phyloP scores from a whole-genome alignment of 352 stramenopile species.

The Phytopythium cucurbitacearum region DNA sequence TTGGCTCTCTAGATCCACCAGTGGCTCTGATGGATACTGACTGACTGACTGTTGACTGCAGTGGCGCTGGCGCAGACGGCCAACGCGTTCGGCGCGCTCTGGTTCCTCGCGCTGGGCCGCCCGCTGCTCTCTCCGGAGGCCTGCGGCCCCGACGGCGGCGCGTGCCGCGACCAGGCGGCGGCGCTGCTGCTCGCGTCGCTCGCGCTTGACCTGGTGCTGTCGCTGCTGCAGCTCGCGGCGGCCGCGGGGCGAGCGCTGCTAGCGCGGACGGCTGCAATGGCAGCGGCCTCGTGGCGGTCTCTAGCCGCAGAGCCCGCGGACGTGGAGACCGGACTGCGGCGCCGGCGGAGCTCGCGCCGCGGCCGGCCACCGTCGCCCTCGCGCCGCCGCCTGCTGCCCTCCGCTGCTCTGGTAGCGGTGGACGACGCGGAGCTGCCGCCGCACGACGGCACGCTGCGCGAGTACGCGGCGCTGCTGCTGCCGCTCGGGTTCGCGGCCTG shows the following conservation, averaged over 20 bases:
- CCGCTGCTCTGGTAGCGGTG: slow-evolving; percentile 12
- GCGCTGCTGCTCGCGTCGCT: slow-evolving; percentile 47
- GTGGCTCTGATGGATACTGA: not conserved
- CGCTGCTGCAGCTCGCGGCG: slow-evolving; percentile 13
- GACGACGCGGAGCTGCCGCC: slow-evolving; percentile 33
- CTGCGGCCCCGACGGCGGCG: slow-evolving; percentile 16
- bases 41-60: not conserved
- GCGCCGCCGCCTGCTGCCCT: too few species aligned
- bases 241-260: too few species aligned
- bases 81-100: slow-evolving; percentile 56
- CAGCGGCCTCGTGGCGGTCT: too few species aligned
- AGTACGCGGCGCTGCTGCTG: slow-evolving; percentile 70
- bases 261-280: too few species aligned
- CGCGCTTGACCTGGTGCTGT: slow-evolving; percentile 32
- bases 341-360: too few species aligned
- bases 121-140: slow-evolving; percentile 22
- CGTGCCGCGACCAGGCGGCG: slow-evolving; percentile 40
- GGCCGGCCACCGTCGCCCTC: too few species aligned
- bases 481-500: slow-evolving; percentile 60
- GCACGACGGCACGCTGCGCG: slow-evolving; percentile 72
- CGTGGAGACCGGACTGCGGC: too few species aligned
- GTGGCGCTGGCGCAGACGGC: slow-evolving; percentile 49
- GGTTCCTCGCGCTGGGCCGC: slow-evolving; percentile 44
- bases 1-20: not conserved
- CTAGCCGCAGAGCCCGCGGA: too few species aligned